Evolutionary conservation across 2,329 filamentous ascomycete genomes (phyloP), one percentile per base, ranked within the genome.

Genomic region (Colletotrichum cuscutae): DNA sequence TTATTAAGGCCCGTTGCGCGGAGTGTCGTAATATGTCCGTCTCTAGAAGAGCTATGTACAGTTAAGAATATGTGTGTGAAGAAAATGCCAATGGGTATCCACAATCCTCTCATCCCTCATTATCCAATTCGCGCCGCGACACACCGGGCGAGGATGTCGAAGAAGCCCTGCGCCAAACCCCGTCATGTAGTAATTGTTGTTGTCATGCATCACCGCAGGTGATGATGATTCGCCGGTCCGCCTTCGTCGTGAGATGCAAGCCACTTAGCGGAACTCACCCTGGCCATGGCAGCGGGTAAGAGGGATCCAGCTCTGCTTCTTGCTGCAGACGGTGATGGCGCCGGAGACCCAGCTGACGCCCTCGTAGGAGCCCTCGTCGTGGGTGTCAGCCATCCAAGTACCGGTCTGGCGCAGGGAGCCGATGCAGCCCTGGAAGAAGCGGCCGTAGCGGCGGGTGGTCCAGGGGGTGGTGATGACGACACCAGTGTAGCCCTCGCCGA

Each of bases 331-430:
- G 5, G 71, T 63, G 37, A 73, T 71, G 49, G 66, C 71, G 7
- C 71, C 71, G 8, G 26, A 37, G 35, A 73, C 37, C 71, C 66
- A 73, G 30, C 24, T 57, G 1, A 73, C 66, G 24, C 71, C 62
- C 66, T 71, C 62, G 56, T 73, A 73, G n/a, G 66, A 32, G 37
- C 71, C 66, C 11, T 70, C 57, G 57, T 74, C 72, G 65, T 72
- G 59, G 11, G 60, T 58, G 37, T 72, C 65, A 42, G 60, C 68
- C 28, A 63, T 74, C 53, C 63, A 74, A 19, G 72, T 74, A 26
- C 68, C 72, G 13, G 65, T 68, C 68, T 68, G 54, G 7, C 6
- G 32, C n/a, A 68, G 37, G 24, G 30, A 52, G n/a, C 69, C 72
- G 13, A 72, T 32, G 11, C 72, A 74, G 56, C 72, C 72, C 32